These are phyloP conservation scores for Tulasnella sp. DNA, from an alignment of 768 basidiomycete species.

Conservation along the genomic window DNA sequence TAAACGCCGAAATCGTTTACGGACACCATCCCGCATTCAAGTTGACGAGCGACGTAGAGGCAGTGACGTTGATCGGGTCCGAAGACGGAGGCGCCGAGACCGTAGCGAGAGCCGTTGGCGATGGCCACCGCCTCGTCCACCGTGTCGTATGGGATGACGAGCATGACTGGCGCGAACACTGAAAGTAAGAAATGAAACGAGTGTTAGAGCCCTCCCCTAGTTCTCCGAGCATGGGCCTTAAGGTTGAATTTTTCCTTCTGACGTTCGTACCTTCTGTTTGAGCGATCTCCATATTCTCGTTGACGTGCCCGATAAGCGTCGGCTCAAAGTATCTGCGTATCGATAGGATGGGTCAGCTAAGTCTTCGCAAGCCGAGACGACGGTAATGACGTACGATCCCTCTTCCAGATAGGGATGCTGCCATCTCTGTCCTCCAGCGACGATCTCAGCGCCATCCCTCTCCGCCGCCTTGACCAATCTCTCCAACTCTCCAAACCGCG, in stretches of 20 bases:
- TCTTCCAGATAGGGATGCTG: slow-evolving; percentile 54
- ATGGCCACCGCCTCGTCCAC: slow-evolving; percentile 78
- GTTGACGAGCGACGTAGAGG: slow-evolving; percentile 60
- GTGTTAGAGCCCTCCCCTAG: background rate
- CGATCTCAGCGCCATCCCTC: slow-evolving; percentile 50
- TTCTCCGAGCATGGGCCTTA: background rate
- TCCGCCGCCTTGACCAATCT: slow-evolving; percentile 52
- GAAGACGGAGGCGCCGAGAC: slow-evolving; percentile 89
- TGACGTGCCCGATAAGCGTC: slow-evolving; percentile 75
- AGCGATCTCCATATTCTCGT: slow-evolving; percentile 60
- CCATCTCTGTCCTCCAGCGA: slow-evolving; percentile 54
- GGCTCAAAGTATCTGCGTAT: slow-evolving; percentile 56
- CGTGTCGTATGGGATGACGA: slow-evolving; percentile 73
- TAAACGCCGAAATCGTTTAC: slow-evolving; percentile 90
- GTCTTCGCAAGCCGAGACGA: background rate
- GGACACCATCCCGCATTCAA: slow-evolving; percentile 96
- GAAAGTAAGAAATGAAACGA: slow-evolving; percentile 5
- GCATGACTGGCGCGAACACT: slow-evolving; percentile 92
- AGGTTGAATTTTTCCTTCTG: background rate
- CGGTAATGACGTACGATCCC: slow-evolving; percentile 33
- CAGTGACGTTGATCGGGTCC: slow-evolving; percentile 75
- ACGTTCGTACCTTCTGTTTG: slow-evolving; percentile 62
- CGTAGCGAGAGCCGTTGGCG: slow-evolving; percentile 80
- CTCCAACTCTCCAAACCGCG: slow-evolving; percentile 60
- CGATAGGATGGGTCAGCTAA: background rate